Percentiles rank a stretch among this genome's conserved stretches.
phyloP scores from a whole-genome alignment of 1,284 basidiomycete genomes.

The Exobasidium cylindrosporum region DNA sequence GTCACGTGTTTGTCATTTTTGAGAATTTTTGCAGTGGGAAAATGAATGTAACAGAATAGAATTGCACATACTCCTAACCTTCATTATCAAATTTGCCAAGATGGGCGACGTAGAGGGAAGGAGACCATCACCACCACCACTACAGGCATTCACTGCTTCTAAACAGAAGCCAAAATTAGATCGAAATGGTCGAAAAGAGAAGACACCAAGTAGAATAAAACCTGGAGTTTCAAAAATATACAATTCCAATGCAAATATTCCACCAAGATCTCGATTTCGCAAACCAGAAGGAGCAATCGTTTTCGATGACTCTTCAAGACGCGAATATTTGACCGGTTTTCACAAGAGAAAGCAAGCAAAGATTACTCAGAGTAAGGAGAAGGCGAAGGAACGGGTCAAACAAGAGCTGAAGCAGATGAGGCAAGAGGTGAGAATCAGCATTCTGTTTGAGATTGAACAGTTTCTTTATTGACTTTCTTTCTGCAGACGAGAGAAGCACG shows the following conservation, averaged over 20 bases:
- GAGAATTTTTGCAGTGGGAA: too few relatives aligned
- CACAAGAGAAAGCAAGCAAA: slow-evolving; percentile 49
- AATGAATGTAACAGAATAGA: too few relatives aligned
- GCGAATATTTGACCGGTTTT: slow-evolving; percentile 53
- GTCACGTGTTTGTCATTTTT: too few relatives aligned
- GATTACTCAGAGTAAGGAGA: slow-evolving; percentile 18
- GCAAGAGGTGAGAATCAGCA: slow-evolving; percentile 19
- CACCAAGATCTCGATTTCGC: slow-evolving; percentile 3
- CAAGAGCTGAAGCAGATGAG: slow-evolving; percentile 33
- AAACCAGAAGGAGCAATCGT: slow-evolving; percentile 16
- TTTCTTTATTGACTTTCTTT: background rate
- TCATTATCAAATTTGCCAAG: background rate
- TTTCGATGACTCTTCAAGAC: slow-evolving; percentile 48
- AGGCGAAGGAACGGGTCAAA: slow-evolving; percentile 40
- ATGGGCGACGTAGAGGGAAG: background rate
- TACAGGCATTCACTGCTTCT: background rate
- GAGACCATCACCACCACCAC: background rate
- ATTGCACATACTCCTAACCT: too few relatives aligned
- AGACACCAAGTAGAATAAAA: background rate
- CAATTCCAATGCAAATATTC: background rate
- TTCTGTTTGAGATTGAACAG: slow-evolving; percentile 25
- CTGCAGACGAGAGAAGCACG: slow-evolving; percentile 29
- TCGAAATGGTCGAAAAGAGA: background rate
- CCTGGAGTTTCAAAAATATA: background rate
- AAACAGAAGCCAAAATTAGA: background rate